Evolutionary conservation across 1,284 basidiomycete genomes (phyloP).

Genomic region (Sanghuangporus weigelae): DNA sequence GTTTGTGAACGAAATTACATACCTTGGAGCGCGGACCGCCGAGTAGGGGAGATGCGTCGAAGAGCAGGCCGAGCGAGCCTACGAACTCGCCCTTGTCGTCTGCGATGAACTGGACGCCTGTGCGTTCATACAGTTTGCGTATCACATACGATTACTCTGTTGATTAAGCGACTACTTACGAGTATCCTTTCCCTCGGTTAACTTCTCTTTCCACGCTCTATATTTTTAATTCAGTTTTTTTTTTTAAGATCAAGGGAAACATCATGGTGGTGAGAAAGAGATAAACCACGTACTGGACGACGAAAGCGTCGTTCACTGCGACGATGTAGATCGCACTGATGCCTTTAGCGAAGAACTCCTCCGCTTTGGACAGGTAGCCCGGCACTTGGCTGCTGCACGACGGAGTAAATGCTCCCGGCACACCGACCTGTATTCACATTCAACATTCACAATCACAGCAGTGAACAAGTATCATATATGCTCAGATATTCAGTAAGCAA

Average conservation of each 20-base stretch:
- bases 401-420: slow-evolving; percentile 60
- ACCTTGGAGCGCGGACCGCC: slow-evolving; percentile 67
- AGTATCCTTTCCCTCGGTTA: slow-evolving; percentile 46
- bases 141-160: background rate
- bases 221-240: background rate
- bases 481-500: background rate
- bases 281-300: slow-evolving; percentile 42
- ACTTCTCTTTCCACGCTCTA: slow-evolving; percentile 68
- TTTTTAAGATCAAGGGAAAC: background rate
- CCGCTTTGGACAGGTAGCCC: slow-evolving; percentile 55
- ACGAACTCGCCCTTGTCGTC: slow-evolving; percentile 62
- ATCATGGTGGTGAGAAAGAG: background rate
- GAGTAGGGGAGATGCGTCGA: slow-evolving; percentile 57
- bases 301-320: slow-evolving; percentile 68
- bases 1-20: background rate
- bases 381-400: slow-evolving; percentile 53
- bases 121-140: background rate
- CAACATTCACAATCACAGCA: too few relatives aligned
- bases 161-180: slow-evolving; percentile 31
- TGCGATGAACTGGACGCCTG: slow-evolving; percentile 58
- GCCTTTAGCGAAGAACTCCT: slow-evolving; percentile 65
- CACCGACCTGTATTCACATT: slow-evolving; percentile 38
- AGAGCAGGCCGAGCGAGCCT: slow-evolving; percentile 53
- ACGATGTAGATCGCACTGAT: slow-evolving; percentile 64
- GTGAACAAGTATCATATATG: too few relatives aligned